Conservation (phyloP, 495 filamentous ascomycete genomes). For the Xylaria longipes region DNA sequence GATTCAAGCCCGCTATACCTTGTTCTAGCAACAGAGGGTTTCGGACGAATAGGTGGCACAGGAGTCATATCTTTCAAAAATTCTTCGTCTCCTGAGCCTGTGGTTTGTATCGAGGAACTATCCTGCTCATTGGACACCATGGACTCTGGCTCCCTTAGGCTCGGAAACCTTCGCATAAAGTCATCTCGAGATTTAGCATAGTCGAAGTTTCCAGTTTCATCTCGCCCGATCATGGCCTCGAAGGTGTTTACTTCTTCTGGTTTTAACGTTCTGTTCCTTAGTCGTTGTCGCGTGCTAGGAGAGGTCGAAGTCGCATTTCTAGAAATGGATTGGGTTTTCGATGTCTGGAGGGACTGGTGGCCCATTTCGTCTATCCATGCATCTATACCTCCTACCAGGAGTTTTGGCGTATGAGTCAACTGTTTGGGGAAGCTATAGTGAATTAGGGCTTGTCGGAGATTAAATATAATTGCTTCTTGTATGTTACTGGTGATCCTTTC, state of each 20-base stretch:
- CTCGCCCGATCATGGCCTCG: constrained; percentile 49
- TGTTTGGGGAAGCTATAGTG: constrained; percentile 79
- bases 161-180: constrained; percentile 83
- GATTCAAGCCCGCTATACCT: constrained; percentile 87
- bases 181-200: constrained; percentile 67
- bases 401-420: constrained; percentile 70
- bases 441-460: constrained; percentile 77
- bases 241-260: constrained; percentile 49
- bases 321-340: constrained; percentile 33
- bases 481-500: constrained; percentile 48
- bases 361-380: constrained; percentile 86
- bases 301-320: constrained; percentile 30
- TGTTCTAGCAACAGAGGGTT: constrained; percentile 81
- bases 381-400: constrained; percentile 81
- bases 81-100: constrained; percentile 39
- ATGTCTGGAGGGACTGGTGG: constrained; percentile 62
- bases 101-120: constrained; percentile 23
- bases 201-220: constrained; percentile 51
- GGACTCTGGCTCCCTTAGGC: constrained; percentile 74
- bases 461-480: constrained; percentile 65
- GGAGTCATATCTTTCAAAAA: constrained; percentile 44
- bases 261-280: constrained; percentile 32
- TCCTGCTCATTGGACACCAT: constrained; percentile 57
- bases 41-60: constrained; percentile 68
- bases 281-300: constrained; percentile 21